phyloP scores from a whole-genome alignment of 176 grass and related monocot species.

The Tuctoria greenei region DNA sequence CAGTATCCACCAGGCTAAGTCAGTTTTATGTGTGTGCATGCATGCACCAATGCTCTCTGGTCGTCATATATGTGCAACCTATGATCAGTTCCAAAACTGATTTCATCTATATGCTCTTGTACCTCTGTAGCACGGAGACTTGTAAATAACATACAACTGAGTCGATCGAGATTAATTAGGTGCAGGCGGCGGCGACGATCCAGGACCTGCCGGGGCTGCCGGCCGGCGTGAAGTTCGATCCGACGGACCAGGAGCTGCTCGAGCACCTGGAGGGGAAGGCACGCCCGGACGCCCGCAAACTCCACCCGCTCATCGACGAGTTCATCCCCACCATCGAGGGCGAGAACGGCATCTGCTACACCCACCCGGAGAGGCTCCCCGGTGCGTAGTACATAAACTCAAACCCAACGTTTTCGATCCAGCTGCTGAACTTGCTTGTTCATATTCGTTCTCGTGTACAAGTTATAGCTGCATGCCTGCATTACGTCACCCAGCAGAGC shows the following conservation, averaged over 20 bases:
- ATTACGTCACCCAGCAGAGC: not conserved
- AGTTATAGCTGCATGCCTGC: not conserved
- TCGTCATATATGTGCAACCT: not conserved
- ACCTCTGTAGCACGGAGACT: not conserved
- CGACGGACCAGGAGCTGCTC: conserved; percentile 90
- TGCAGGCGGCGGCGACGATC: conserved; percentile 65
- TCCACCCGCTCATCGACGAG: conserved; percentile 92
- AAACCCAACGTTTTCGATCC: conserved; percentile 14
- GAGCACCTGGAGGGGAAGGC: conserved; percentile 96
- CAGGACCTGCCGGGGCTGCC: conserved; percentile 85
- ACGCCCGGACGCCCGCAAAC: conserved; percentile 61
- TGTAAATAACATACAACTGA: not conserved
- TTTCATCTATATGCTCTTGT: not conserved
- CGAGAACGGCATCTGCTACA: conserved; percentile 99
- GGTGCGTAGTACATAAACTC: conserved; percentile 33
- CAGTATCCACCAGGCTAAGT: not conserved
- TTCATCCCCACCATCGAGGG: conserved; percentile 98
- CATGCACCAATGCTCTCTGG: not conserved
- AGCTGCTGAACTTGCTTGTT: not conserved
- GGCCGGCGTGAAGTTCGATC: conserved; percentile 96
- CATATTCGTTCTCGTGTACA: not conserved
- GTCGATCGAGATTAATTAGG: not conserved
- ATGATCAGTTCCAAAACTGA: not conserved
- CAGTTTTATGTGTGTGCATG: not conserved
- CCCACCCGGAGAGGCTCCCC: conserved; percentile 94